Base-by-base conservation (phyloP, 352 stramenopile species). In the Phytophthora crassamura region DNA sequence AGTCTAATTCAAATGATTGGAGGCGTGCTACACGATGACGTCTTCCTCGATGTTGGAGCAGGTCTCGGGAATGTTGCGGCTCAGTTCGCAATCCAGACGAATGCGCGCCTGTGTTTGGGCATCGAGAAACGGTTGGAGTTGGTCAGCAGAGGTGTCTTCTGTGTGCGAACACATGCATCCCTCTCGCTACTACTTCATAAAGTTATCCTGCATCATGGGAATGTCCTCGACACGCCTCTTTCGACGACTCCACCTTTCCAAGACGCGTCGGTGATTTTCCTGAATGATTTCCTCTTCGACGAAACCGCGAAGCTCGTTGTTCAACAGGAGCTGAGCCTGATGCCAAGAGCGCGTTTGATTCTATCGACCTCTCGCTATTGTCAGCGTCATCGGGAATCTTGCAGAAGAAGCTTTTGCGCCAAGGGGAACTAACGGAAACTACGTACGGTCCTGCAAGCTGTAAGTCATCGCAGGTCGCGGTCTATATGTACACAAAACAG, bases 281-380 rank as follows among this genome's bases (percentile, higher is more conserved):
- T 50, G 20, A 56, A 64, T 40, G 45, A 48, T 36, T 50, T 64
- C 5, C 56, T 64, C 12, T 51, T 56, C 5, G 22, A 50, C 7
- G 55, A n/a, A 64, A 36, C 20, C 5, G 51, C 35, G 5, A 49
- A 49, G 14, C 2, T 59, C 9, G 2, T 33, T 3, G 38, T 50
- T 2, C 33, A 49, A 28, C 4, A 43, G 8, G 32, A 51, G 0
- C 36, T 64, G 5, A 22, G 36, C 12, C 16, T 50, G 16, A 51
- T 64, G 43, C 43, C 5, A 34, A 46, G 25, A 40, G 35, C 35
- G 18, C 56, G 56, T 49, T 2, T 51, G 18, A 18, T 64, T 20
- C 28, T 64, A 16, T 64, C 45, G 15, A 64, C 35, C 12, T 40
- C 38, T 5, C 16, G 14, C 8, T 59, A 49, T n/a, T 50, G 38